Base-by-base conservation (phyloP, 140 eudicot genomes). In the Oenanthe javanica region DNA sequence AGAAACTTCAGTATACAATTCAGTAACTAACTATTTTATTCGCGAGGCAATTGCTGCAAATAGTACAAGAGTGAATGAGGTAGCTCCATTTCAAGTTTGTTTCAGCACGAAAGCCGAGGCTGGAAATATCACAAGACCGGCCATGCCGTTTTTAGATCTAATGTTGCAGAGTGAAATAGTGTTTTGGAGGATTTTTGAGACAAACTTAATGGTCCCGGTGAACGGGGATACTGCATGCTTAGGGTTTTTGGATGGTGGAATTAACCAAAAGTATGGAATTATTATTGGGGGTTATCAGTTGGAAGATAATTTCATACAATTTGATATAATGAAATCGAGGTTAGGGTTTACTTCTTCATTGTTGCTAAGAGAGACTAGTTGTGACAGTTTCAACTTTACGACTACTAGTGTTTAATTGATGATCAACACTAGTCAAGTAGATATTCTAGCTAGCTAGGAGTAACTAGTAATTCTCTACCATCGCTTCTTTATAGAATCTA, bases 241-340 rank as follows among this genome's bases (percentile, higher is more conserved):
- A 18, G 81, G 82, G 47, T 64, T 79, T 71, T 14, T 79, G 48
- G 77, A 79, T 71, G 82, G 82, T 5, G 82, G 82, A 9, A 19
- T 66, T 16, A 48, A 69, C 21, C 43, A 27, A 42, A 71, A 49
- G 63, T 45, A 9, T 25, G 54, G 63, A 3, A 79, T 79, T n/a
- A 31, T 66, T 18, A 15, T 79, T 9, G 82, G 82, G 42, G 77
- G 76, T 18, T 43, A 66, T 71, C 77, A 79, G 55, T 67, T 79
- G 77, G 82, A 79, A 74, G 77, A 79, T 38, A 79, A 64, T 31
- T 50, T 79, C 5, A 3, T 79, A 25, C 77, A 79, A 66, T 79
- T 79, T 50, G 82, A 79, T 67, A 1, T 67, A 1, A 38, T 25
- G 18, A 52, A 48, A 25, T 66, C 48, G 14, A 79, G 47, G 18